Base-by-base conservation (phyloP, 257 asterid species). In the Salvia splendens region DNA sequence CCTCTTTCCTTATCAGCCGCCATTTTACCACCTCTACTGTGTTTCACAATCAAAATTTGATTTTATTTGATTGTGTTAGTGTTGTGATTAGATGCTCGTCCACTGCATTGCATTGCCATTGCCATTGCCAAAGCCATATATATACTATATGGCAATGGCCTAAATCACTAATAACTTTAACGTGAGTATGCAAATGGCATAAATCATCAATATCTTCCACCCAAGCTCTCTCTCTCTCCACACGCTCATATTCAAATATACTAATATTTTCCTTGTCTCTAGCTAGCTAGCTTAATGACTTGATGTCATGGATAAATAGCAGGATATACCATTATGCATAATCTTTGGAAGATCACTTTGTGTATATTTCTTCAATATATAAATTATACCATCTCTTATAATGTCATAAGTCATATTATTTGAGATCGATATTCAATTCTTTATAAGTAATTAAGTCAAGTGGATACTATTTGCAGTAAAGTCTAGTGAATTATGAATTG, bases 1-100 rank as follows among this genome's bases (percentile, higher is more conserved):
- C 74, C 78, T 72, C 73, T 75, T 53, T 73, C 83, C 49, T 69
- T 80, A 12, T 62, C 24, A 20, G 24, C 84, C 87, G 81, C 85
- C 86, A 83, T 85, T 69, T 49, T 35, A 35, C 15, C 41, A 2
- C 42, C 42, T 38, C 42, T 38, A 6, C 42, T 38, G 4, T 2
- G 74, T 68, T 63, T 67, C 73, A 57, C 77, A 58, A 73, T 68
- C 79, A 61, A 42, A 62, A 30, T 56, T 79, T 24, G 30, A 24
- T 24, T 24, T 24, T 24, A 24, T 1, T 58, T 76, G 69, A 62
- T 54, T 81, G 60, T 75, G 67, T 65, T 45, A 57, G 20, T 35
- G 82, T 70, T 73, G 62, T 67, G 79, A 56, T 77, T 59, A 36
- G 70, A 59, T 67, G 67, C 24, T 72, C 60, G 65, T 67, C 65